Evolutionary conservation across 805 yeast genomes (phyloP).

Genomic region (Candida silvicultrix): DNA sequence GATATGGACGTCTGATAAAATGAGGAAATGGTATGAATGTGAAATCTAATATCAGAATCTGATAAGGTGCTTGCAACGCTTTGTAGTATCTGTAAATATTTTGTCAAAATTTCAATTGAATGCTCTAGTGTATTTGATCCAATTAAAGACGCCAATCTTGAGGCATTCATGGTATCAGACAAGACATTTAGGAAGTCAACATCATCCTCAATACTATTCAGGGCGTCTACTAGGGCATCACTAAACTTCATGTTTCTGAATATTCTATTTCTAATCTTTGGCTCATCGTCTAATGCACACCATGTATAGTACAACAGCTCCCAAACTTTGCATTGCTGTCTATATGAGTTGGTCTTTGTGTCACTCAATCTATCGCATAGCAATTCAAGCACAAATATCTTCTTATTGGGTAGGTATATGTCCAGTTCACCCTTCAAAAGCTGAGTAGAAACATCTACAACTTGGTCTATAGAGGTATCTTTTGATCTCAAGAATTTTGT

Average conservation of each 20-base stretch:
- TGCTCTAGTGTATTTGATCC: conserved; percentile 9
- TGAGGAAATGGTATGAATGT: conserved; percentile 4
- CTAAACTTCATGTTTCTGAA: conserved; percentile 37
- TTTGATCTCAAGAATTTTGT: conserved; percentile 56
- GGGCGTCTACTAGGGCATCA: conserved; percentile 26
- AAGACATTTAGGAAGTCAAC: not conserved
- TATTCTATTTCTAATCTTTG: conserved; percentile 30
- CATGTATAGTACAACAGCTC: conserved; percentile 36
- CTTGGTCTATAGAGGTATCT: conserved; percentile 34
- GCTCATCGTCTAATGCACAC: conserved; percentile 23
- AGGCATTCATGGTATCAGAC: conserved; percentile 3
- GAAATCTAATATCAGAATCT: not conserved
- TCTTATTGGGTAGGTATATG: conserved; percentile 49
- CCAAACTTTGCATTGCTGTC: conserved; percentile 43
- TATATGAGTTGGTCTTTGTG: conserved; percentile 34
- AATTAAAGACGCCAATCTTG: not conserved
- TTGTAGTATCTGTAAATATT: conserved; percentile 14
- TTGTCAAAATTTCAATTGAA: conserved; percentile 9
- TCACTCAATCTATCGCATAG: conserved; percentile 57
- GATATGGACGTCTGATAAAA: conserved; percentile 10
- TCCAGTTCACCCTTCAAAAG: conserved; percentile 27
- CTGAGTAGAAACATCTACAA: conserved; percentile 28
- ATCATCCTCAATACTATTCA: conserved; percentile 5
- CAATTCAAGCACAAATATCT: conserved; percentile 50
- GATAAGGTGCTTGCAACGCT: conserved; percentile 11